phyloP scores from a whole-genome alignment of 1,284 basidiomycete genomes.

The Laetiporus sulphureus region DNA sequence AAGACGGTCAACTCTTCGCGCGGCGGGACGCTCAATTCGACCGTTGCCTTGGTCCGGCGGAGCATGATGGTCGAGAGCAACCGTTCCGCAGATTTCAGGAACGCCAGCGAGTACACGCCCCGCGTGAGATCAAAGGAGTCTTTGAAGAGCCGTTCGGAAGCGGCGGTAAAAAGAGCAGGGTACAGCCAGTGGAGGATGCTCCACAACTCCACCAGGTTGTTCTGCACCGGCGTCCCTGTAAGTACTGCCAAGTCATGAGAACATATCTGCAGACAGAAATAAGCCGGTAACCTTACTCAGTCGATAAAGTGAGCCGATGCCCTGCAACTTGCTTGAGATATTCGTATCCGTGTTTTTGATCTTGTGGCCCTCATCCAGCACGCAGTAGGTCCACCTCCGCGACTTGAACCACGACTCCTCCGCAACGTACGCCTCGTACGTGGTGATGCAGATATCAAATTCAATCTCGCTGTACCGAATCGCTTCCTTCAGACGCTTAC shows the following conservation, averaged over 20 bases:
- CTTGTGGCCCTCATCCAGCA: slow-evolving; percentile 57
- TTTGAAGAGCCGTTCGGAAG: slow-evolving; percentile 41
- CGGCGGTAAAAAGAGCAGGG: slow-evolving; percentile 42
- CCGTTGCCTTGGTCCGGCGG: slow-evolving; percentile 48
- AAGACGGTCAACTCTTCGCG: slow-evolving; percentile 51
- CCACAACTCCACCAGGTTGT: slow-evolving; percentile 58
- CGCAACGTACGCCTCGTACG: slow-evolving; percentile 46
- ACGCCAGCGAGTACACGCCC: slow-evolving; percentile 43
- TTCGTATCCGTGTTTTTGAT: slow-evolving; percentile 51
- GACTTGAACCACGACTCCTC: slow-evolving; percentile 53
- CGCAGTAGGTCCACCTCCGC: slow-evolving; percentile 47
- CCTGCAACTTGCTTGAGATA: slow-evolving; percentile 36
- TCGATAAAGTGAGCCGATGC: slow-evolving; percentile 43
- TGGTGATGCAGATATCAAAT: slow-evolving; percentile 50
- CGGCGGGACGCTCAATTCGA: slow-evolving; percentile 45
- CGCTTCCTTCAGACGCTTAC: slow-evolving; percentile 36
- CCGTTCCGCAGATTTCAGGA: slow-evolving; percentile 40
- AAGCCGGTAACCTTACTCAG: slow-evolving; percentile 31
- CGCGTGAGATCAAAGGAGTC: slow-evolving; percentile 44
- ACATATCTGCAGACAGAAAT: not conserved
- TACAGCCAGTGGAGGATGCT: slow-evolving; percentile 48
- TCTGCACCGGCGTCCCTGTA: slow-evolving; percentile 59
- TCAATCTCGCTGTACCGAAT: slow-evolving; percentile 23
- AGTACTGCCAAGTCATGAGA: slow-evolving; percentile 33
- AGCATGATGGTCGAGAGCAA: slow-evolving; percentile 51